Percentiles rank a stretch among this genome's conserved stretches.
phyloP scores from a whole-genome alignment of 2,329 filamentous ascomycete species.

The Stachybotrys echinatus region DNA sequence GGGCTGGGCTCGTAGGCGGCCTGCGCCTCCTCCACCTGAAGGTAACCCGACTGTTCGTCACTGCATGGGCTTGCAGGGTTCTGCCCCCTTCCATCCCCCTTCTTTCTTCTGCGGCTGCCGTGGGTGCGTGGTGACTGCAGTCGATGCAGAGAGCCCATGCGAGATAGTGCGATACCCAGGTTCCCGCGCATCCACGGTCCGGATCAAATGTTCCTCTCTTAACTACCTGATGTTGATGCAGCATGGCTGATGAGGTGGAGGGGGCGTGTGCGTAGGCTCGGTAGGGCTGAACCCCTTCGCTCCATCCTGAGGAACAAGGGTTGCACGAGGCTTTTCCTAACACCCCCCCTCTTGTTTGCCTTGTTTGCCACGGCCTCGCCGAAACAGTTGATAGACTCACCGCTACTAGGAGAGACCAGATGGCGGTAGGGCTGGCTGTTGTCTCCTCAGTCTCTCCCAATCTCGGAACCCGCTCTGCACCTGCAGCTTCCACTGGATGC shows the following conservation, averaged over 20 bases:
- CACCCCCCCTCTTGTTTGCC: too few relatives aligned
- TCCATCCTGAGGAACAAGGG: not conserved
- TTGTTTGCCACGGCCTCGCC: conserved; percentile 15
- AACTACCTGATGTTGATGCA: too few relatives aligned
- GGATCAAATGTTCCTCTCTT: too few relatives aligned
- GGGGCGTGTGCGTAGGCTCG: too few relatives aligned
- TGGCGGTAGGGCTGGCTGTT: conserved; percentile 5
- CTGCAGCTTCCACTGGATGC: too few relatives aligned
- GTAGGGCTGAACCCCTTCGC: too few relatives aligned
- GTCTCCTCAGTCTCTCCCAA: conserved; percentile 2
- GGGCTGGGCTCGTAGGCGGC: not conserved
- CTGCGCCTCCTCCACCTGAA: not conserved
- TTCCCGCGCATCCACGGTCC: too few relatives aligned
- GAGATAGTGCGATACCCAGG: too few relatives aligned
- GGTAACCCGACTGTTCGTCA: not conserved
- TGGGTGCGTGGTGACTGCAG: not conserved
- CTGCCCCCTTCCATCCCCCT: not conserved
- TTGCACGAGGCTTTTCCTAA: not conserved
- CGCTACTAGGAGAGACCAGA: conserved; percentile 8
- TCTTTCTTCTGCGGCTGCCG: not conserved
- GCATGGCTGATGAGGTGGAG: too few relatives aligned
- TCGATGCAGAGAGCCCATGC: too few relatives aligned
- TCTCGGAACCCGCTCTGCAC: too few relatives aligned
- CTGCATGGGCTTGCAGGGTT: not conserved
- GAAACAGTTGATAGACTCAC: conserved; percentile 17